Evolutionary conservation across 2,329 filamentous ascomycete species (phyloP).

Genomic region (Neofusicoccum ribis): DNA sequence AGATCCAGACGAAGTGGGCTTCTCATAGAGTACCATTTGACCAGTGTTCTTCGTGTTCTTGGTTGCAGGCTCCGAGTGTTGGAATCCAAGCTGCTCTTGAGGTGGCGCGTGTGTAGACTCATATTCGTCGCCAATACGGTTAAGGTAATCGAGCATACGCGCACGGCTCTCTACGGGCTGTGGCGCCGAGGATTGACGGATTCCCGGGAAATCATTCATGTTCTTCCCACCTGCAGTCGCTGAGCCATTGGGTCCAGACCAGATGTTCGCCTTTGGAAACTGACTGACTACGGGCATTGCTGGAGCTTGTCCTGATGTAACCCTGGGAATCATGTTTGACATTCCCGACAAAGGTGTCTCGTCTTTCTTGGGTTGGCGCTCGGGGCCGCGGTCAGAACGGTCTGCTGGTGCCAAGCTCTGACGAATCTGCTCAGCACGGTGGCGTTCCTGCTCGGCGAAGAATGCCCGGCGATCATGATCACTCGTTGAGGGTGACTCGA

Average conservation of each 20-base stretch:
- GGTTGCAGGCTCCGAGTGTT: not conserved
- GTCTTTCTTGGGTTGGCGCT: not conserved
- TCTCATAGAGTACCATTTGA: not conserved
- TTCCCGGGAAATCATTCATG: not conserved
- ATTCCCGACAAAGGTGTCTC: not conserved
- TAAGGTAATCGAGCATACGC: conserved; percentile 17
- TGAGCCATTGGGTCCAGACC: not conserved
- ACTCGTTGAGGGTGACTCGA: not conserved
- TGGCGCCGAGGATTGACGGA: not conserved
- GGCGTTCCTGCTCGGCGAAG: conserved; percentile 20
- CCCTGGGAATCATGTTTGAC: not conserved
- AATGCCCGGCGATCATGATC: not conserved
- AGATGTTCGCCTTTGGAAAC: not conserved
- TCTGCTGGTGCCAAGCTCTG: not conserved
- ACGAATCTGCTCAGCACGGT: conserved; percentile 13
- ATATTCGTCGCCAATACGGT: not conserved
- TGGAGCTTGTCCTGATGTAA: not conserved
- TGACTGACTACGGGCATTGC: not conserved
- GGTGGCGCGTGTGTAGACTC: not conserved
- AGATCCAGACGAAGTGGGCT: not conserved
- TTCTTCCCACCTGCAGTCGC: not conserved
- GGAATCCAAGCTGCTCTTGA: not conserved
- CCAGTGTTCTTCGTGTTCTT: not conserved
- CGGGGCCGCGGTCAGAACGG: not conserved
- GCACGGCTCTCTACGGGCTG: conserved; percentile 8